Evolutionary conservation across 2,329 filamentous ascomycete species (phyloP).

Genomic region (Clathrospora elynae): DNA sequence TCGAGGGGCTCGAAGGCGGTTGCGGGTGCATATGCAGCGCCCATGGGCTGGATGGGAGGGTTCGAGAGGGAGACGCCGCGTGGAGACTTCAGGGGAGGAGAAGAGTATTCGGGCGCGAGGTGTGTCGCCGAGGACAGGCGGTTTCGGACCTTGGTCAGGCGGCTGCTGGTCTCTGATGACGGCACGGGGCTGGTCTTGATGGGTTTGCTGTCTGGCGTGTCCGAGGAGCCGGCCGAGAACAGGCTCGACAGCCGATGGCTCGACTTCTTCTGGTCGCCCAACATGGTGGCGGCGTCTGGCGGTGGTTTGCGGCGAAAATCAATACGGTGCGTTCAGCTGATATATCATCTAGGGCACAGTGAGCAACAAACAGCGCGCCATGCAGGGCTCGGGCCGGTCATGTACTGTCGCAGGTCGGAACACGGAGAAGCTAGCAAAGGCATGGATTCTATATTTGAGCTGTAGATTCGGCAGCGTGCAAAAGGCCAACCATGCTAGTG

Average conservation of each 20-base stretch:
- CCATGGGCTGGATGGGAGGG: slow-evolving; percentile 38
- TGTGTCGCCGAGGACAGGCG: slow-evolving; percentile 41
- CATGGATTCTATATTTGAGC: slow-evolving; percentile 35
- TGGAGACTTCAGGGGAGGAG: slow-evolving; percentile 26
- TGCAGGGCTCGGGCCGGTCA: slow-evolving; percentile 18
- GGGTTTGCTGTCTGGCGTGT: slow-evolving; percentile 16
- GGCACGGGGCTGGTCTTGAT: slow-evolving; percentile 24
- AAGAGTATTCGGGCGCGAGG: slow-evolving; percentile 40
- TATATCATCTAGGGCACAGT: slow-evolving; percentile 19
- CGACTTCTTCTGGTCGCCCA: slow-evolving; percentile 42
- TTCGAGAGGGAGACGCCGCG: slow-evolving; percentile 22
- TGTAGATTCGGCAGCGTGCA: slow-evolving; percentile 32
- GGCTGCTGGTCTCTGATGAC: slow-evolving; percentile 37
- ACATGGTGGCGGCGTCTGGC: slow-evolving; percentile 16
- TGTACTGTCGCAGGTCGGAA: slow-evolving; percentile 15
- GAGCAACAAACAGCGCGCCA: slow-evolving; percentile 31
- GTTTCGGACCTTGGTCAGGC: slow-evolving; percentile 40
- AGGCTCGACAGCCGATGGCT: slow-evolving; percentile 43
- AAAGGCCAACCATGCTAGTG: slow-evolving; percentile 25
- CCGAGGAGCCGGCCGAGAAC: slow-evolving; percentile 35
- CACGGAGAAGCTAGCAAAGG: slow-evolving; percentile 21
- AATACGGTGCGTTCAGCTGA: slow-evolving; percentile 13
- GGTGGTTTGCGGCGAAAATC: slow-evolving; percentile 1
- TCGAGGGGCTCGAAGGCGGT: slow-evolving; percentile 33
- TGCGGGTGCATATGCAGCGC: slow-evolving; percentile 26